Evolutionary conservation across 225 moss, liverwort and hornwort genomes (phyloP).

Genomic region (Physcomitrellopsis africana): DNA sequence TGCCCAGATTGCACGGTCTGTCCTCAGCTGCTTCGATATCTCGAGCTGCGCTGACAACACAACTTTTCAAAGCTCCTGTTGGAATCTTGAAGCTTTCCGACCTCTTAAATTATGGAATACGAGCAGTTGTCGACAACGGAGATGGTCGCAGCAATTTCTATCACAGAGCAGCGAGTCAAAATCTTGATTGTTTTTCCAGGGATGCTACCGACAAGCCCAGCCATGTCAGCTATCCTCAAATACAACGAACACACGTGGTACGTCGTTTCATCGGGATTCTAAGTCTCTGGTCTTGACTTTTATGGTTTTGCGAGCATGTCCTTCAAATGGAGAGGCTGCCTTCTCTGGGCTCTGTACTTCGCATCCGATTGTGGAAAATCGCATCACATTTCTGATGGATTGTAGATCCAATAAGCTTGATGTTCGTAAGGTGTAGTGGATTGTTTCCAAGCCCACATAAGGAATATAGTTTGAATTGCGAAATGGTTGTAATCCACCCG

Average conservation of each 20-base stretch:
- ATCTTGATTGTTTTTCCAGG: not conserved
- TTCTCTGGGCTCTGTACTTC: not conserved
- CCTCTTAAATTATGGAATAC: not conserved
- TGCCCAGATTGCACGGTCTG: constrained; percentile 17
- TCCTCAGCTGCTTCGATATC: constrained; percentile 13
- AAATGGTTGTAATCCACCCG: not conserved
- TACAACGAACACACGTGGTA: not conserved
- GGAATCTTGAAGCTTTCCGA: not conserved
- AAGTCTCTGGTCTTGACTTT: not conserved
- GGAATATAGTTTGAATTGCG: not conserved
- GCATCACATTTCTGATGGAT: not conserved
- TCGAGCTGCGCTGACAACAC: not conserved
- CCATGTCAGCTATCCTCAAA: not conserved
- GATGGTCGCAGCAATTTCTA: not conserved
- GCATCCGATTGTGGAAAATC: not conserved
- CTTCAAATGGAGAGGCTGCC: not conserved
- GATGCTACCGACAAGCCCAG: not conserved
- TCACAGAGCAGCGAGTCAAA: not conserved
- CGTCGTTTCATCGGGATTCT: not conserved
- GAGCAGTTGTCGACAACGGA: not conserved
- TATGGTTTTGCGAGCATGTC: not conserved
- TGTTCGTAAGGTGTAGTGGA: not conserved
- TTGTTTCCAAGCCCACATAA: not conserved
- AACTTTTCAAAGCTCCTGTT: not conserved
- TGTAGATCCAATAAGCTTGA: not conserved